Base-by-base conservation (phyloP, 257 asterid genomes). In the Petunia axillaris region DNA sequence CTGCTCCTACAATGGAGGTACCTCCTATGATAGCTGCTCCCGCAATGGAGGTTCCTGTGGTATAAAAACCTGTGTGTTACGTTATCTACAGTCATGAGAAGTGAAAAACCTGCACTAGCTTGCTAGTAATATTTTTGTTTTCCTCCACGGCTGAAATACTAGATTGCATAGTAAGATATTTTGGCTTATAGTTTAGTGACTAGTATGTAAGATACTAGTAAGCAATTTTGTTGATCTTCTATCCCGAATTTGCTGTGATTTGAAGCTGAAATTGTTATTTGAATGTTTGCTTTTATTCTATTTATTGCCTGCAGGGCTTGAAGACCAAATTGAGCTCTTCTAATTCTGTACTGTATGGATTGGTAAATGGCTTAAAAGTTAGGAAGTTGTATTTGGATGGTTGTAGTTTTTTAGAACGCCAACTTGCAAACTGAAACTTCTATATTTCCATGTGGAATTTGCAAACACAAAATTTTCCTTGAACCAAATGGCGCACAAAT, bases 1-100 rank as follows among this genome's bases (percentile, higher is more conserved):
- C 74, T 59, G 48, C 76, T 44, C 79, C 86, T 0, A 81, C 59
- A 44, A 64, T 85, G 4, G 88, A 80, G 37, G 83, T 82, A 64
- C 62, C 35, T 8, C 57, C 76, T 41, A 41, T 59, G 40, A 5
- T 15, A 14, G 5, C 43, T 0, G 6, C 14, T 25, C 25, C 25
- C 25, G 25, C 25, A 25, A 25, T 25, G 25, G 25, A 25, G 25
- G 25, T 25, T 25, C 25, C 25, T 25, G 43, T 70, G 59, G 77
- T 43, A 25, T 70, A 70, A 46, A 25, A 48, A 46, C 43, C 11
- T 10, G 10, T 46, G 10, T 46, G 58, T 25, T 70, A 46, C 25
- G 58, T 16, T 25, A 4, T 70, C 41, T 46, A 9, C 8, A 9
- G 55, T 25, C 41, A 44, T 70, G 76, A 46, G 41, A 70, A 8